phyloP scores from a whole-genome alignment of 306 rosid genomes.

The Aeschynomene evenia region DNA sequence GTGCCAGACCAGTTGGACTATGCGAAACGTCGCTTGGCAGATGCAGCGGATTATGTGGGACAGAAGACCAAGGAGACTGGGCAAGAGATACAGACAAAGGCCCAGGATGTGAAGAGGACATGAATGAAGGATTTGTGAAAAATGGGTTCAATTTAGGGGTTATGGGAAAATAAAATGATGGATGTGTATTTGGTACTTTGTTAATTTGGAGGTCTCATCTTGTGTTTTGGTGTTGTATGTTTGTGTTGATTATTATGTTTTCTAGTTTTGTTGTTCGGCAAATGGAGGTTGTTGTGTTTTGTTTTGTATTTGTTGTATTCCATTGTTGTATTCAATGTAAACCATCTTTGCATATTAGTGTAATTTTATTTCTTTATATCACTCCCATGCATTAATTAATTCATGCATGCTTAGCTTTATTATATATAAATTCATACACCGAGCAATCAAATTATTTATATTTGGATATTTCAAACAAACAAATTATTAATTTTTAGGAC shows the following conservation, averaged over 20 bases:
- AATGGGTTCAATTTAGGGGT: not conserved
- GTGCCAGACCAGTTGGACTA: slow-evolving; percentile 50
- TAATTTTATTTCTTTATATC: not conserved
- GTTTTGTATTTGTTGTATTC: not conserved
- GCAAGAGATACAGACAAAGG: slow-evolving; percentile 63
- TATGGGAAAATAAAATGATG: slow-evolving; percentile 4
- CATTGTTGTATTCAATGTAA: not conserved
- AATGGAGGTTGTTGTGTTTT: not conserved
- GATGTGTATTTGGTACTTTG: not conserved
- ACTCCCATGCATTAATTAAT: not conserved
- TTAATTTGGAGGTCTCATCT: not conserved
- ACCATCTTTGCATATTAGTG: not conserved
- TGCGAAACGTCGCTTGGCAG: slow-evolving; percentile 55
- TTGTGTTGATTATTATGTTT: not conserved
- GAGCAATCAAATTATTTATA: too few relatives aligned
- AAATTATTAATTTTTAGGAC: too few relatives aligned
- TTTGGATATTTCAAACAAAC: too few relatives aligned
- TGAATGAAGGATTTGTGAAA: slow-evolving; percentile 21
- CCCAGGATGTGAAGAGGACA: slow-evolving; percentile 68
- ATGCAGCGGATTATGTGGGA: slow-evolving; percentile 52
- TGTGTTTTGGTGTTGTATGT: not conserved
- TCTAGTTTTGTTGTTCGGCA: not conserved
- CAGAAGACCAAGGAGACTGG: slow-evolving; percentile 80
- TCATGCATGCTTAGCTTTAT: too few relatives aligned
- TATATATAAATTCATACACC: too few relatives aligned